A percentile compares a stretch with the other conserved stretches of the same genome.
phyloP scores from a whole-genome alignment of 306 rosid species.

The Malus domestica region ASM211411v1 NC_041789.1:16513001-16513500 shows the following conservation, averaged over 20 bases:
- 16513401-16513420: constrained; percentile 16
- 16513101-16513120: too few species aligned
- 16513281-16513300: constrained; percentile 32
- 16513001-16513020: neutral
- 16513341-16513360: neutral
- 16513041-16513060: neutral
- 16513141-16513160: neutral
- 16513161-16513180: neutral
- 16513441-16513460: constrained; percentile 64
- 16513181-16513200: constrained; percentile 43
- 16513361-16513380: neutral
- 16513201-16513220: constrained; percentile 44
- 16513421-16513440: constrained; percentile 51
- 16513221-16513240: constrained; percentile 81
- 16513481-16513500: constrained; percentile 51
- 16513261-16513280: constrained; percentile 65
- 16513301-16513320: constrained; percentile 3
- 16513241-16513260: constrained; percentile 69
- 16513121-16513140: neutral
- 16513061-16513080: neutral
- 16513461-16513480: constrained; percentile 82
- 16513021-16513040: neutral
- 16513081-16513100: neutral
- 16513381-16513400: neutral
- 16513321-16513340: constrained; percentile 10